Evolutionary conservation across 2,329 filamentous ascomycete genomes (phyloP), one percentile per base, ranked within the genome.

Genomic region (Cytospora chrysosperma): DNA sequence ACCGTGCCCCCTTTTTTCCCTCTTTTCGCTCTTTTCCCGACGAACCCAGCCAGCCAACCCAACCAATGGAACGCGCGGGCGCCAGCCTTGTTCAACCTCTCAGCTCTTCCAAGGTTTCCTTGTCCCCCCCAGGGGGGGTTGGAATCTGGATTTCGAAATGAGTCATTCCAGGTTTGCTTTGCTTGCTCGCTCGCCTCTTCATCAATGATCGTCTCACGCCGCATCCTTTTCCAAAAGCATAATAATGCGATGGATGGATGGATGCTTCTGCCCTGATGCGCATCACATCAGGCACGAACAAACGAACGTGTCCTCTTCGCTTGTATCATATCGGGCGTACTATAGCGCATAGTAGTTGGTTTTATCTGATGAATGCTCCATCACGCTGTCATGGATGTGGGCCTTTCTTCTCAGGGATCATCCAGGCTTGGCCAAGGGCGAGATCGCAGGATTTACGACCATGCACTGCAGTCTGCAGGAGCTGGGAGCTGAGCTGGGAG

Each of bases 31-130:
- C 51, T 50, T 55, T 53, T 61, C 51, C 53, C 51, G 59, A 43
- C 37, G 50, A 54, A 54, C 58, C 52, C 59, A 53, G 59, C 53
- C 59, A 40, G 28, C 40, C 50, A 50, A 50, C 52, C 40, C 58
- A 37, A 55, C 52, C 59, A 61, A 53, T 43, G 40, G 32, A 40
- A 47, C n/a, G 51, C 59, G 40, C 52, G 53, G 34, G 34, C 52
- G 50, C 52, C 63, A 65, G 63, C 60, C 63, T 63, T 59, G 63
- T 54, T 56, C 63, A 52, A 37, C 63, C 53, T 61, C 53, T n/a
- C n/a, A n/a, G n/a, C n/a, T n/a, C n/a, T n/a, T n/a, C n/a, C n/a
- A n/a, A n/a, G n/a, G n/a, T n/a, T 26, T 28, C 28, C 21, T 52
- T 21, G 15, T 43, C 37, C 51, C 30, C 43, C 49, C 54, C 26